Evolutionary conservation across 2,329 filamentous ascomycete species (phyloP).

Genomic region (Chaetomium sp.): DNA sequence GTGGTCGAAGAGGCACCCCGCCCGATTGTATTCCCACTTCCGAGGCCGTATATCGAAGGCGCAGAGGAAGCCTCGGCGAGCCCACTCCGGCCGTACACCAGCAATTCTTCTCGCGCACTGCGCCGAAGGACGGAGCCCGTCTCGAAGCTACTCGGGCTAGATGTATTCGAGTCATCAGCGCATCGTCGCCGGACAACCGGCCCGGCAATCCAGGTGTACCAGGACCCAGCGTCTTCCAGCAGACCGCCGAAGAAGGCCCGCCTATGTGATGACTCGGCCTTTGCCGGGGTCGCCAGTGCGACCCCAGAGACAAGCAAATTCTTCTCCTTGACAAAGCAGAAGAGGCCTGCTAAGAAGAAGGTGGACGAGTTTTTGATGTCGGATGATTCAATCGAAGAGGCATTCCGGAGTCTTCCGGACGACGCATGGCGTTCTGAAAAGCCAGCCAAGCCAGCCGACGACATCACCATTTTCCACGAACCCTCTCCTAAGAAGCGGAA

Average conservation of each 20-base stretch:
- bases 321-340: conserved; percentile 45
- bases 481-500: conserved; percentile 32
- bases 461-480: conserved; percentile 51
- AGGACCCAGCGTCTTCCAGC: conserved; percentile 33
- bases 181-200: conserved; percentile 36
- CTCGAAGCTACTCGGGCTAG: conserved; percentile 44
- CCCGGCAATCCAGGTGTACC: conserved; percentile 35
- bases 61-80: conserved; percentile 26
- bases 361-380: conserved; percentile 53
- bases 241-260: conserved; percentile 61
- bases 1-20: conserved; percentile 49
- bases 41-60: conserved; percentile 57
- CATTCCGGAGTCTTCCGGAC: conserved; percentile 54
- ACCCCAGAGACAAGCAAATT: conserved; percentile 56
- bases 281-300: conserved; percentile 37
- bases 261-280: conserved; percentile 50
- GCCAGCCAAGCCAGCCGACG: conserved; percentile 42
- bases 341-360: conserved; percentile 38
- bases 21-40: conserved; percentile 61
- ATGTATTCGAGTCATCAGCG: conserved; percentile 23
- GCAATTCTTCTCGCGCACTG: conserved; percentile 40
- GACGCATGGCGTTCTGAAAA: conserved; percentile 50
- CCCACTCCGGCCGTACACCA: conserved; percentile 39
- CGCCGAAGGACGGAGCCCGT: conserved; percentile 58
- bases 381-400: conserved; percentile 61